These are phyloP conservation scores for Isatis lusitanica DNA, from an alignment of 441 rosid species.

Conservation along the genomic window DNA sequence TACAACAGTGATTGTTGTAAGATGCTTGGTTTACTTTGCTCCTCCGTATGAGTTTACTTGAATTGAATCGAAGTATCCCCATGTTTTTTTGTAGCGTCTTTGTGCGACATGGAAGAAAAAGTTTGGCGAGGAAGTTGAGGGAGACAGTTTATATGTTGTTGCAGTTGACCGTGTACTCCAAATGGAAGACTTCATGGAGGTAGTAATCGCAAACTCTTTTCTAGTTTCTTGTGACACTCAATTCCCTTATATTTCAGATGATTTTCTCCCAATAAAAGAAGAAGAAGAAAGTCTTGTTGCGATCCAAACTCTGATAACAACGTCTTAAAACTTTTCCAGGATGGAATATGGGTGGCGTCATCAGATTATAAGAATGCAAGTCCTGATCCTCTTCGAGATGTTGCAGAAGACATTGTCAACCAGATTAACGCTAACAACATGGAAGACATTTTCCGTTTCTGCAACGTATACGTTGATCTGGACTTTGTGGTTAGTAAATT, in stretches of 20 bases:
- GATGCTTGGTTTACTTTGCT: not conserved
- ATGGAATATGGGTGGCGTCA: conserved; percentile 76
- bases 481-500: conserved; percentile 72
- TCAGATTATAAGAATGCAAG: conserved; percentile 66
- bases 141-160: conserved; percentile 54
- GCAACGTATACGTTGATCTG: conserved; percentile 75
- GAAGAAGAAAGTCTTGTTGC: not conserved
- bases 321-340: conserved; percentile 46
- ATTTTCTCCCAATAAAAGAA: not conserved
- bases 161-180: conserved; percentile 75
- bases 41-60: not conserved
- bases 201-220: conserved; percentile 18
- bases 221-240: not conserved
- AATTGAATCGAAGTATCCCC: not conserved
- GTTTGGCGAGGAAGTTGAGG: conserved; percentile 69
- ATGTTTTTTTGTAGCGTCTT: conserved; percentile 52
- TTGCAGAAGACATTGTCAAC: conserved; percentile 64
- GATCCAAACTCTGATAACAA: conserved; percentile 2
- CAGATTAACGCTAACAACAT: conserved; percentile 70
- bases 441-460: conserved; percentile 83
- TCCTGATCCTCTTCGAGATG: conserved; percentile 84
- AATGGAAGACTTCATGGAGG: conserved; percentile 91
- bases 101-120: conserved; percentile 64
- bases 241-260: not conserved
- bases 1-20: not conserved